Conservation (phyloP, 2,329 filamentous ascomycete species). For the Claviceps cyperi region DNA sequence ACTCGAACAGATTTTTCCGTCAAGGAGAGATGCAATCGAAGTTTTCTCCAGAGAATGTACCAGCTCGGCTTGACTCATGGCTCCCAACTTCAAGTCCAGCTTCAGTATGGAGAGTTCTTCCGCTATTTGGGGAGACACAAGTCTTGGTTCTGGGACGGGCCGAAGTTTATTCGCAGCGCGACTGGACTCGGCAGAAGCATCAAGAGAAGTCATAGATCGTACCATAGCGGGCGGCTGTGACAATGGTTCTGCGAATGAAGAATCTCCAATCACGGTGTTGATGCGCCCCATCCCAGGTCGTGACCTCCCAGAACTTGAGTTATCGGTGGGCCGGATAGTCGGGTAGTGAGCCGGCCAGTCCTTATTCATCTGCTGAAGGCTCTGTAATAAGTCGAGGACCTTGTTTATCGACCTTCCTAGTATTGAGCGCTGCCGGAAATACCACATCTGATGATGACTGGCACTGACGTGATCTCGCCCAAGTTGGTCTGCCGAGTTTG, state of each 20-base stretch:
- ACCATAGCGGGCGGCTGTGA: conserved; percentile 38
- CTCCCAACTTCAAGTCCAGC: conserved; percentile 80
- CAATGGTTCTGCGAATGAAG: conserved; percentile 19
- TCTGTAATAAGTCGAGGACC: conserved; percentile 70
- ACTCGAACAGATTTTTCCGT: conserved; percentile 88
- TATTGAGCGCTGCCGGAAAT: conserved; percentile 79
- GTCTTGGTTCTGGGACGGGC: conserved; percentile 53
- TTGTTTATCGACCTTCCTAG: conserved; percentile 79
- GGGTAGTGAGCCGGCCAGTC: conserved; percentile 94
- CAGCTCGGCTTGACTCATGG: conserved; percentile 73
- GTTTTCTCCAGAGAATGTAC: conserved; percentile 89
- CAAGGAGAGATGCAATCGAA: conserved; percentile 78
- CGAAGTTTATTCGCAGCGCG: conserved; percentile 46
- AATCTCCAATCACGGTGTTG: conserved; percentile 42
- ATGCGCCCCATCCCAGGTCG: conserved; percentile 51
- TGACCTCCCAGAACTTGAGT: conserved; percentile 27
- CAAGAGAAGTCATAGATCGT: conserved; percentile 59
- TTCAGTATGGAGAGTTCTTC: conserved; percentile 95
- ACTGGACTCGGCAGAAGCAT: conserved; percentile 55
- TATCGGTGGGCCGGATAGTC: conserved; percentile 53
- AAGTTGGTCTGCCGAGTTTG: conserved; percentile 30
- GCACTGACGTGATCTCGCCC: conserved; percentile 53
- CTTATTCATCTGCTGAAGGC: conserved; percentile 76
- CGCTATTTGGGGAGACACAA: conserved; percentile 83
- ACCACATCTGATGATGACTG: conserved; percentile 83